Percentiles rank a stretch among this genome's conserved stretches.
Conservation (phyloP, 306 rosid species). For the Vicia sativa region DNA sequence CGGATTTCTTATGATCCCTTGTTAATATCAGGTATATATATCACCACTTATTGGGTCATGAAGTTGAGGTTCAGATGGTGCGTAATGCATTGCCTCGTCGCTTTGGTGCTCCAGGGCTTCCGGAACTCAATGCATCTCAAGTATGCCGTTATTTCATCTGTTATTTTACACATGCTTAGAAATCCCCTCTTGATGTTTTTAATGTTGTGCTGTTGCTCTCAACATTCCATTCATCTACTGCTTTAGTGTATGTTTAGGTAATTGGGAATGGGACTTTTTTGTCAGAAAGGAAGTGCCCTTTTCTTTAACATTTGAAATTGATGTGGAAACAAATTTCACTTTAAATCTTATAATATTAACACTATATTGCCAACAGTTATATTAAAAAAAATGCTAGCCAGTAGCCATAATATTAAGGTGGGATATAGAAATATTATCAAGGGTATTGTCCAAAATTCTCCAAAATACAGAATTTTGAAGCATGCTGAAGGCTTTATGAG, state of each 20-base stretch:
- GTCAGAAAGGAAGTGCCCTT: background rate
- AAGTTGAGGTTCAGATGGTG: constrained; percentile 99
- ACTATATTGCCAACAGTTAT: background rate
- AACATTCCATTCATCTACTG: constrained; percentile 11
- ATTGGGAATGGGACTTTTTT: constrained; percentile 3
- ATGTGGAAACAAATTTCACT: background rate
- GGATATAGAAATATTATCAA: background rate
- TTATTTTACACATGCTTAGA: constrained; percentile 10
- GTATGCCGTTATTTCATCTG: constrained; percentile 52
- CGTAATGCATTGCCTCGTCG: constrained; percentile 98
- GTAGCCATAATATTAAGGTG: background rate
- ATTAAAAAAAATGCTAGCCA: background rate
- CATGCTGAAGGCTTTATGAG: background rate
- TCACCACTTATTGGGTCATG: constrained; percentile 97
- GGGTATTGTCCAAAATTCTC: no score
- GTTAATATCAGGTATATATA: constrained; percentile 77
- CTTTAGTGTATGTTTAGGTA: constrained; percentile 18
- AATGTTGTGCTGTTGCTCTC: background rate
- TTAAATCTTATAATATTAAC: background rate
- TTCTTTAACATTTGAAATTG: background rate
- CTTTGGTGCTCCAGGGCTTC: constrained; percentile 99
- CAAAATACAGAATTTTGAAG: constrained; percentile 4
- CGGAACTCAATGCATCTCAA: constrained; percentile 98
- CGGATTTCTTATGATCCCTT: constrained; percentile 7
- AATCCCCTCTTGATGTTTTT: background rate